Conservation (phyloP, 169 alveolate genomes). For the Pseudocohnilembus persalinus region DNA sequence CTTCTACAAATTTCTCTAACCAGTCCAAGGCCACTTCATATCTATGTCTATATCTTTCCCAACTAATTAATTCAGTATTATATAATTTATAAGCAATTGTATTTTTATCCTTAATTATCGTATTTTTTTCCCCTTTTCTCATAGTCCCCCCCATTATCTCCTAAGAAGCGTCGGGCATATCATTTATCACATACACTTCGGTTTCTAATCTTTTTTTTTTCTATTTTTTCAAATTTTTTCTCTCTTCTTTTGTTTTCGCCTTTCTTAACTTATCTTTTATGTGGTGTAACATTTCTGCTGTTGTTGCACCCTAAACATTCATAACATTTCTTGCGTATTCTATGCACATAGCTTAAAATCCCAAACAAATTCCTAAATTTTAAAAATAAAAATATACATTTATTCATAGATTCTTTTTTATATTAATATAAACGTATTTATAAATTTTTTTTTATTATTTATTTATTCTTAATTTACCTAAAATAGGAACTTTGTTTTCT, state of each 20-base stretch:
- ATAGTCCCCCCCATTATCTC: constrained; percentile 88
- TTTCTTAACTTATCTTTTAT: background rate
- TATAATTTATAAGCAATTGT: constrained; percentile 90
- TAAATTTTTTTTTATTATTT: too few relatives aligned
- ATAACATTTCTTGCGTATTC: constrained; percentile 79
- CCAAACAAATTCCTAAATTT: constrained; percentile 85
- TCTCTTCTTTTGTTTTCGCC: background rate
- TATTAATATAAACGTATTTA: too few relatives aligned
- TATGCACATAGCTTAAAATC: constrained; percentile 93
- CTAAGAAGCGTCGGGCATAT: constrained; percentile 72
- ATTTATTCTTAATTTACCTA: constrained; percentile 65
- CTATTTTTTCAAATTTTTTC: background rate
- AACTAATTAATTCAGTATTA: constrained; percentile 64
- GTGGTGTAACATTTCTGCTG: constrained; percentile 58
- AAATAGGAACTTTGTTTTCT: constrained; percentile 80
- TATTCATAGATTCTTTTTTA: too few relatives aligned
- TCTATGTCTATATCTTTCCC: constrained; percentile 96
- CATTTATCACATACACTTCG: constrained; percentile 38
- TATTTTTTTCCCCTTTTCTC: constrained; percentile 93
- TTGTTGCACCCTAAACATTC: constrained; percentile 61
- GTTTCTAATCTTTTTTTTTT: background rate
- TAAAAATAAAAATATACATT: background rate
- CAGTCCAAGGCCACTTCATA: constrained; percentile 91
- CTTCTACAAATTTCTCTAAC: constrained; percentile 78
- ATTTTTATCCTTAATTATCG: constrained; percentile 80